Percentiles rank a stretch among this genome's conserved stretches.
These are phyloP conservation scores for Fusarium compactum DNA, from an alignment of 2,329 filamentous ascomycete species.

Conservation along the genomic window DNA sequence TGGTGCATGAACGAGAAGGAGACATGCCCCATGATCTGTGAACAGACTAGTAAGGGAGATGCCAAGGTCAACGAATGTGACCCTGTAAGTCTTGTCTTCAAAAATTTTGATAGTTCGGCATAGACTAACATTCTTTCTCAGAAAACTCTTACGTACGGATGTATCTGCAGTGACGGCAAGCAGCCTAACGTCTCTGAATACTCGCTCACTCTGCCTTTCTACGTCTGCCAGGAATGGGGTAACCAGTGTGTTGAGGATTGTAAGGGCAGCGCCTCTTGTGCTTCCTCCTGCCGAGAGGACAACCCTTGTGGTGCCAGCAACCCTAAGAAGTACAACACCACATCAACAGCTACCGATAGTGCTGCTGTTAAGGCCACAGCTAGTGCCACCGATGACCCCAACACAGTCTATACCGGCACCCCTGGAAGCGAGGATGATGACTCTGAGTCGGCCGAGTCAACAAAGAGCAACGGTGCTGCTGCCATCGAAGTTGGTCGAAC, in stretches of 20 bases:
- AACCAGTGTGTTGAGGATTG: conserved; percentile 74
- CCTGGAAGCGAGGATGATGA: conserved; percentile 25
- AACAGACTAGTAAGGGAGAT: conserved; percentile 65
- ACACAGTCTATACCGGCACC: conserved; percentile 52
- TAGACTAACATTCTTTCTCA: conserved; percentile 46
- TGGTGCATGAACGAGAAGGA: conserved; percentile 76
- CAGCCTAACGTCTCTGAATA: conserved; percentile 81
- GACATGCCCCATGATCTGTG: conserved; percentile 79
- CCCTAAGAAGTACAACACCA: conserved; percentile 70
- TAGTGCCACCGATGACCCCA: conserved; percentile 49
- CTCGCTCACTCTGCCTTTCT: conserved; percentile 82
- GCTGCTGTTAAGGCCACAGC: conserved; percentile 56
- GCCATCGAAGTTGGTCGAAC: conserved; percentile 53
- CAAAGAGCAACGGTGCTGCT: conserved; percentile 44
- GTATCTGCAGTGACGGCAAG: conserved; percentile 75
- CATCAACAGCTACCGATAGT: conserved; percentile 54
- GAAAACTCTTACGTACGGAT: conserved; percentile 74
- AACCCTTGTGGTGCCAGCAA: conserved; percentile 79
- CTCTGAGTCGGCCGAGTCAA: conserved; percentile 22
- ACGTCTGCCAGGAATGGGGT: conserved; percentile 78
- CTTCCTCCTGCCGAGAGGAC: conserved; percentile 70
- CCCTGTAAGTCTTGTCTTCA: conserved; percentile 59
- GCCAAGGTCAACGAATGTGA: conserved; percentile 75
- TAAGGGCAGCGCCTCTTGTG: conserved; percentile 67
- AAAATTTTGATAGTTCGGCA: conserved; percentile 28